Evolutionary conservation across 805 yeast species (phyloP).

Genomic region (Candida bentonensis): DNA sequence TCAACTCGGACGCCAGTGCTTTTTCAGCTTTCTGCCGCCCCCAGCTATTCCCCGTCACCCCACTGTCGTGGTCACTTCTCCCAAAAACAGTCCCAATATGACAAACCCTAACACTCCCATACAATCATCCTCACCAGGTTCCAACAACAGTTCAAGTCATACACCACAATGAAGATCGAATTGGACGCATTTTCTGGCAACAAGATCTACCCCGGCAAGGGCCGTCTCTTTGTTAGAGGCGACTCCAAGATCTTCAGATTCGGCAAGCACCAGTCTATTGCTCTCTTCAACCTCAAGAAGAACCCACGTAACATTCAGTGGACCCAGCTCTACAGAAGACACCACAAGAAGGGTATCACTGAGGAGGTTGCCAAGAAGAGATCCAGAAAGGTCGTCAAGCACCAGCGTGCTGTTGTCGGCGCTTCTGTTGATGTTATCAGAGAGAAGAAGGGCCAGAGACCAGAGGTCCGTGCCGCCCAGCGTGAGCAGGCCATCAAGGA

Average conservation of each 20-base stretch:
- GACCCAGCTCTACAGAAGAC: slow-evolving; percentile 99
- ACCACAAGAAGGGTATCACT: slow-evolving; percentile 99
- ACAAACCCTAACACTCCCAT: slow-evolving; percentile 5
- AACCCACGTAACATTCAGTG: slow-evolving; percentile 99
- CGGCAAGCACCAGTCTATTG: slow-evolving; percentile 93
- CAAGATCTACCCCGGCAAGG: slow-evolving; percentile 99
- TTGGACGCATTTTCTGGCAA: slow-evolving; percentile 98
- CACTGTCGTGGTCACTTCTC: slow-evolving; percentile 2
- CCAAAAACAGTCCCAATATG: not conserved
- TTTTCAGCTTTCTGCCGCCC: too few species aligned
- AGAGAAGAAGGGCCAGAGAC: slow-evolving; percentile 92
- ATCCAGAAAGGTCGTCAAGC: slow-evolving; percentile 92
- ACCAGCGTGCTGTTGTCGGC: slow-evolving; percentile 99
- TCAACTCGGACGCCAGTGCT: too few species aligned
- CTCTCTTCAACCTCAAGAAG: slow-evolving; percentile 98
- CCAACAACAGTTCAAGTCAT: too few species aligned
- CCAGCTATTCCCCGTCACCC: slow-evolving; percentile 1
- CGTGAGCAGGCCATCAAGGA: slow-evolving; percentile 74
- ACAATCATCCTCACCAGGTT: not conserved
- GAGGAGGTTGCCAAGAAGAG: slow-evolving; percentile 98
- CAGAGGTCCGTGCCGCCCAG: slow-evolving; percentile 95
- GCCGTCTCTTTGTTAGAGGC: slow-evolving; percentile 97
- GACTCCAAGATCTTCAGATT: slow-evolving; percentile 99
- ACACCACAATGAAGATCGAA: slow-evolving; percentile 84
- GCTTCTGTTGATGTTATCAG: slow-evolving; percentile 96